phyloP scores from a whole-genome alignment of 176 grass and related monocot genomes.

The Hordeum marinum region DNA sequence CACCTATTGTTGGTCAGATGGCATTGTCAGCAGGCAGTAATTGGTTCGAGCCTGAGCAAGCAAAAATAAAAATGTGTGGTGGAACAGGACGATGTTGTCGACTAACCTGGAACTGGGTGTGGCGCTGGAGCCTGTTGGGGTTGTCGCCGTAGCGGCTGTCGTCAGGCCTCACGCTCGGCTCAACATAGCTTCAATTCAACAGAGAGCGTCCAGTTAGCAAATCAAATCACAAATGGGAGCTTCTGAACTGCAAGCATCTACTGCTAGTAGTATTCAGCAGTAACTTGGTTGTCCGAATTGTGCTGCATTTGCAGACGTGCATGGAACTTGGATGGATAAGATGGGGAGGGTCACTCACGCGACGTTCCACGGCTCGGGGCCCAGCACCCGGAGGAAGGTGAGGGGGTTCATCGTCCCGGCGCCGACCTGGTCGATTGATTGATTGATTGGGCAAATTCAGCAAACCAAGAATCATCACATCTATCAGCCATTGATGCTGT shows the following conservation, averaged over 20 bases:
- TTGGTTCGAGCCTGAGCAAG: neutral
- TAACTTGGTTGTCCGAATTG: neutral
- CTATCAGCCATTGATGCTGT: neutral
- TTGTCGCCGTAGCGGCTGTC: constrained; percentile 97
- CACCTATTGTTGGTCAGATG: constrained; percentile 44
- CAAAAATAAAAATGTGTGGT: neutral
- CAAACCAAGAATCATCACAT: neutral
- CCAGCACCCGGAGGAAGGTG: constrained; percentile 86
- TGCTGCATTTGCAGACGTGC: neutral
- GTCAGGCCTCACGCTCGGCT: constrained; percentile 89
- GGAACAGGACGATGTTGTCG: neutral
- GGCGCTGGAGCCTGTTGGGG: constrained; percentile 91
- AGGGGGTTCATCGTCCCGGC: constrained; percentile 96
- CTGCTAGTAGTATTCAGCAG: neutral
- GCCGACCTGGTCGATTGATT: constrained; percentile 54
- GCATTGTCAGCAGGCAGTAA: neutral
- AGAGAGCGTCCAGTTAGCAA: neutral
- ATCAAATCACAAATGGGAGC: neutral
- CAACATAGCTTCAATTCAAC: constrained; percentile 59
- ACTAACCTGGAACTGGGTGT: constrained; percentile 88
- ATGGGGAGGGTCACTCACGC: constrained; percentile 54
- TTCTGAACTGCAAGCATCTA: neutral
- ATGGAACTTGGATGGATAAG: neutral
- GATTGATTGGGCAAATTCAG: neutral
- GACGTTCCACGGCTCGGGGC: constrained; percentile 93